A percentile compares a stretch with the other conserved stretches of the same genome.
Evolutionary conservation across 768 basidiomycete species (phyloP).

Genomic region (Pleurotus citrinopileatus): DNA sequence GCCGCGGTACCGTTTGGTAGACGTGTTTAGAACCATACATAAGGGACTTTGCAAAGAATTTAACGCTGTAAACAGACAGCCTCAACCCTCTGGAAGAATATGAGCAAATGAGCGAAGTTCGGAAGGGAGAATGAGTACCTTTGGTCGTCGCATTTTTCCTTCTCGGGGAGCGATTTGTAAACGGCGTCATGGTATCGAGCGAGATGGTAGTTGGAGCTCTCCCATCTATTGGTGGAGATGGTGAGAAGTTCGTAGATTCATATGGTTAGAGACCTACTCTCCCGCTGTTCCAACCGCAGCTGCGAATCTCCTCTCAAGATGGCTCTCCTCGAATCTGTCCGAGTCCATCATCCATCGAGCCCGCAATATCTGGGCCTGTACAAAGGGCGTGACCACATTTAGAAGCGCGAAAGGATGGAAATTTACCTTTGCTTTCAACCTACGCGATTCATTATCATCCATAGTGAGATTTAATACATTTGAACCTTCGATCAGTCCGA

Average conservation of each 20-base stretch:
- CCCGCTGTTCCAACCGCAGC: slow-evolving; percentile 46
- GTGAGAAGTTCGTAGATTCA: background rate
- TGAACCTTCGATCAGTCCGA: slow-evolving; percentile 42
- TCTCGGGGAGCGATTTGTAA: slow-evolving; percentile 48
- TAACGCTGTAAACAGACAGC: slow-evolving; percentile 66
- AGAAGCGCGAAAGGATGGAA: background rate
- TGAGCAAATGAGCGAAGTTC: background rate
- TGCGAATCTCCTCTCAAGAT: slow-evolving; percentile 59
- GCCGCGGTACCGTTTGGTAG: slow-evolving; percentile 91
- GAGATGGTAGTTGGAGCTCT: slow-evolving; percentile 82
- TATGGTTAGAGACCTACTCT: too few relatives aligned
- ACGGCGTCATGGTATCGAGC: slow-evolving; percentile 88
- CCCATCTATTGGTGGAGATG: slow-evolving; percentile 50
- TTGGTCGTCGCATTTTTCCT: slow-evolving; percentile 47
- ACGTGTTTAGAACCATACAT: slow-evolving; percentile 89
- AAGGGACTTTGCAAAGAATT: slow-evolving; percentile 68
- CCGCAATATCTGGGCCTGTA: slow-evolving; percentile 71
- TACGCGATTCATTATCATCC: slow-evolving; percentile 46
- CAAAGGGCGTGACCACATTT: background rate
- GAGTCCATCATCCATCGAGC: slow-evolving; percentile 94
- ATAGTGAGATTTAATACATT: slow-evolving; percentile 58
- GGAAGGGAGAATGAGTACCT: background rate
- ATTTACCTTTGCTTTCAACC: slow-evolving; percentile 72
- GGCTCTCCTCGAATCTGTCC: slow-evolving; percentile 68
- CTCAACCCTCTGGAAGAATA: slow-evolving; percentile 50